Evolutionary conservation across 2,329 filamentous ascomycete genomes (phyloP).

Genomic region (Leptographium radiaticola): DNA sequence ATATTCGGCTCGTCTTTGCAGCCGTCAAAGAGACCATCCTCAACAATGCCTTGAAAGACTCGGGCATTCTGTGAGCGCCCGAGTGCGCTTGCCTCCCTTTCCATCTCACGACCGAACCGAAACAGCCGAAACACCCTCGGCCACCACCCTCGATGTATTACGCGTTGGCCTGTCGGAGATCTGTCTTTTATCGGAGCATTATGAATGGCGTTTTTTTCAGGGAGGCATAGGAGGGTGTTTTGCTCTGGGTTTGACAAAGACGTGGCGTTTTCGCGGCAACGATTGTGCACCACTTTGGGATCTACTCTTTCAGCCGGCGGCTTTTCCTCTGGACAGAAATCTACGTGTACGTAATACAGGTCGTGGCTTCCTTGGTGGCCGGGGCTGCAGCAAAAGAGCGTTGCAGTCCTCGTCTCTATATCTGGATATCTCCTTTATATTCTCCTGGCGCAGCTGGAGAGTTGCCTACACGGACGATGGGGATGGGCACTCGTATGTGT

Average conservation of each 20-base stretch:
- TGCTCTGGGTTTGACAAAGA: neutral
- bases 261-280: conserved; percentile 2
- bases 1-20: conserved; percentile 93
- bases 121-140: neutral
- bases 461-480: too few relatives aligned
- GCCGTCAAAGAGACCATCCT: conserved; percentile 98
- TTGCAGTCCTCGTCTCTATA: neutral
- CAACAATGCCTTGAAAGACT: conserved; percentile 96
- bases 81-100: neutral
- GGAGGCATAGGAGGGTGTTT: neutral
- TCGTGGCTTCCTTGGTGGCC: neutral
- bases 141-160: neutral
- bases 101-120: neutral
- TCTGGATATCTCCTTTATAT: neutral
- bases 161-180: neutral
- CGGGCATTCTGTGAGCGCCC: conserved; percentile 66
- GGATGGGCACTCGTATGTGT: too few relatives aligned
- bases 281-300: neutral
- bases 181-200: neutral
- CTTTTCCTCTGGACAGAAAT: neutral
- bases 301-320: neutral
- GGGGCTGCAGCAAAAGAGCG: neutral
- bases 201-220: conserved; percentile 2
- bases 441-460: neutral
- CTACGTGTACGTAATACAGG: neutral